phyloP scores from a whole-genome alignment of 192 early-diverging fungal genomes.

The Phlyctochytrium bullatum region DNA sequence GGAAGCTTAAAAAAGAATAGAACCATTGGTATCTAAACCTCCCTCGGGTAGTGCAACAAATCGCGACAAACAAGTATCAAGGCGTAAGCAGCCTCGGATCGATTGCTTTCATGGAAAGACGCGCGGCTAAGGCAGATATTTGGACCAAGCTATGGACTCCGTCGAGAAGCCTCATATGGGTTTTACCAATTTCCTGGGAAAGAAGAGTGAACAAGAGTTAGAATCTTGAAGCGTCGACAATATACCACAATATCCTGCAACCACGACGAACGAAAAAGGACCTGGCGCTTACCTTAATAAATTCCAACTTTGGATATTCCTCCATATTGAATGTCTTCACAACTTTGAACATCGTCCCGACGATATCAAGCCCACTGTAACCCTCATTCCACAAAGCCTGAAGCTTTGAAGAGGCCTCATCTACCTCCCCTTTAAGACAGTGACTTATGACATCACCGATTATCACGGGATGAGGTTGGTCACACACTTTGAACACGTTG shows the following conservation, averaged over 20 bases:
- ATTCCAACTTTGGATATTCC: conserved; percentile 82
- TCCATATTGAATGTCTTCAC: conserved; percentile 74
- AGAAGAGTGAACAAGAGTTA: not conserved
- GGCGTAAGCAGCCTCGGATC: not conserved
- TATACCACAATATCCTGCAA: not conserved
- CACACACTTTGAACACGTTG: conserved; percentile 96
- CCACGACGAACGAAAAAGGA: not conserved
- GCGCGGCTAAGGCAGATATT: conserved; percentile 76
- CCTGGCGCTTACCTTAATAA: conserved; percentile 64
- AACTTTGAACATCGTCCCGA: conserved; percentile 89
- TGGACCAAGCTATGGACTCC: conserved; percentile 84
- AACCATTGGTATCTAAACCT: no score
- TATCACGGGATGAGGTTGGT: conserved; percentile 89
- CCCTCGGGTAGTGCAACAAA: no score
- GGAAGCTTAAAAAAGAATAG: no score
- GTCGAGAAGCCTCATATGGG: conserved; percentile 90
- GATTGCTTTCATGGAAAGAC: conserved; percentile 43
- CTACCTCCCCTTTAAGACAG: conserved; percentile 67
- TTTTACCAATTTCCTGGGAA: conserved; percentile 81
- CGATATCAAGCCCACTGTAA: conserved; percentile 86
- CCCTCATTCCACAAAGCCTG: conserved; percentile 75
- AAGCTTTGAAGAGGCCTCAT: conserved; percentile 68
- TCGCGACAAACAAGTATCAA: not conserved
- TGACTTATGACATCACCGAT: conserved; percentile 71
- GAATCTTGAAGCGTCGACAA: not conserved